A percentile compares a stretch with the other conserved stretches of the same genome.
Evolutionary conservation across 2,329 filamentous ascomycete species (phyloP).

Genomic region (Fusarium compactum): DNA sequence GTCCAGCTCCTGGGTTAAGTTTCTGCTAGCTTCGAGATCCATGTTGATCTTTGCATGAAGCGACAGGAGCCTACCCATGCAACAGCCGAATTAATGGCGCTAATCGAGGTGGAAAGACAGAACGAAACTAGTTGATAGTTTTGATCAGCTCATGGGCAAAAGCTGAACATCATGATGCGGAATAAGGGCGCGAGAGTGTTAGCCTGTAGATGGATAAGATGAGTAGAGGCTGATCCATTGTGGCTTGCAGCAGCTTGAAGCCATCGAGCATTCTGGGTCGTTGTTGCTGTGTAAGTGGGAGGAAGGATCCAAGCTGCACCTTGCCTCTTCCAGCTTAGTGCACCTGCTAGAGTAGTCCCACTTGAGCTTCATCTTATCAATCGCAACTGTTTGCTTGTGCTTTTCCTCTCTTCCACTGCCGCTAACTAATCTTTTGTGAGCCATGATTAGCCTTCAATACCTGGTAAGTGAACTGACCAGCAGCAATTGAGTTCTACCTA

Average conservation of each 20-base stretch:
- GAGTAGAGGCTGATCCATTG: slow-evolving; percentile 24
- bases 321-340: not conserved
- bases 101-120: slow-evolving; percentile 7
- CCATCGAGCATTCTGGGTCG: slow-evolving; percentile 27
- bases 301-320: not conserved
- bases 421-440: slow-evolving; percentile 12
- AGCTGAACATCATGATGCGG: slow-evolving; percentile 23
- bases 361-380: slow-evolving; percentile 44
- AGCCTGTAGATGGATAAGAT: slow-evolving; percentile 29
- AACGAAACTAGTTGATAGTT: slow-evolving; percentile 21
- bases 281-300: slow-evolving; percentile 13
- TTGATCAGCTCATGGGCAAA: slow-evolving; percentile 2
- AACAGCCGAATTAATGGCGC: slow-evolving; percentile 15
- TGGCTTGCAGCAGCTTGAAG: slow-evolving; percentile 34
- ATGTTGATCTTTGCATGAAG: slow-evolving; percentile 16
- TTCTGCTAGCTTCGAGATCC: slow-evolving; percentile 3
- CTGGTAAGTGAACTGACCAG: not conserved
- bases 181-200: slow-evolving; percentile 20
- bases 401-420: not conserved
- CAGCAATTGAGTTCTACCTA: slow-evolving; percentile 5
- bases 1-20: not conserved
- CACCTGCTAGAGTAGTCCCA: not conserved
- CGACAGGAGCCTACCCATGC: not conserved
- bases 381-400: slow-evolving; percentile 25
- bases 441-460: slow-evolving; percentile 17